A percentile compares a stretch with the other conserved stretches of the same genome.
Conservation (phyloP, 306 rosid genomes). For the Vicia sativa region DNA sequence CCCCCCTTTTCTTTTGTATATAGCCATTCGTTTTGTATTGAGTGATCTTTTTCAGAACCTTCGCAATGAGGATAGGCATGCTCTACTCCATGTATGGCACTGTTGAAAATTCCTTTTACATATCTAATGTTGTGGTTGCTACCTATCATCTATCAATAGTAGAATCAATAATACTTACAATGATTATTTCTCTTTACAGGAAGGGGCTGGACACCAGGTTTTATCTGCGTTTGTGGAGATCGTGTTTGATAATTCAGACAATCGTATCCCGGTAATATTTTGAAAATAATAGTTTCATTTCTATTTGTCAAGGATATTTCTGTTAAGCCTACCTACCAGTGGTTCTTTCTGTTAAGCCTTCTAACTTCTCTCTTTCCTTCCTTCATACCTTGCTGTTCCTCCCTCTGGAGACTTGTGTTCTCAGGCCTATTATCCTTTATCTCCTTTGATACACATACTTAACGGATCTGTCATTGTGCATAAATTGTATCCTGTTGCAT, state of each 20-base stretch:
- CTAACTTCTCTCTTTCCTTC: neutral
- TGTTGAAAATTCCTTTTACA: slow-evolving; percentile 16
- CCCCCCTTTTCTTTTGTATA: slow-evolving; percentile 26
- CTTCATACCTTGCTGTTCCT: neutral
- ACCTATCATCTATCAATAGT: slow-evolving; percentile 20
- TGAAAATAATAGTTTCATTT: slow-evolving; percentile 27
- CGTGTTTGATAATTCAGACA: slow-evolving; percentile 91
- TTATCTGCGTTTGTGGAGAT: slow-evolving; percentile 96
- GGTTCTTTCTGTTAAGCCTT: neutral
- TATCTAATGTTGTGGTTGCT: slow-evolving; percentile 13
- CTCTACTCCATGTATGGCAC: slow-evolving; percentile 85
- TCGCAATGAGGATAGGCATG: slow-evolving; percentile 84
- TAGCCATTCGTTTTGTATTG: slow-evolving; percentile 92
- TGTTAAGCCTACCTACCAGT: neutral
- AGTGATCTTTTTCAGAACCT: slow-evolving; percentile 91
- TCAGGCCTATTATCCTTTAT: neutral
- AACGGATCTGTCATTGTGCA: neutral
- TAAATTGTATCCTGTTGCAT: too few relatives aligned
- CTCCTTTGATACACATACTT: neutral
- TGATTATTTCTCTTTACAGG: slow-evolving; percentile 52
- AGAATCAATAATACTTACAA: slow-evolving; percentile 29
- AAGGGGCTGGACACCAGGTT: slow-evolving; percentile 96
- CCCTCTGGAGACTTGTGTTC: neutral
- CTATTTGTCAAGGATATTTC: slow-evolving; percentile 4
- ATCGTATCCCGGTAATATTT: slow-evolving; percentile 87